phyloP scores from a whole-genome alignment of 257 asterid species.

The Solanum chiquidenum region DNA sequence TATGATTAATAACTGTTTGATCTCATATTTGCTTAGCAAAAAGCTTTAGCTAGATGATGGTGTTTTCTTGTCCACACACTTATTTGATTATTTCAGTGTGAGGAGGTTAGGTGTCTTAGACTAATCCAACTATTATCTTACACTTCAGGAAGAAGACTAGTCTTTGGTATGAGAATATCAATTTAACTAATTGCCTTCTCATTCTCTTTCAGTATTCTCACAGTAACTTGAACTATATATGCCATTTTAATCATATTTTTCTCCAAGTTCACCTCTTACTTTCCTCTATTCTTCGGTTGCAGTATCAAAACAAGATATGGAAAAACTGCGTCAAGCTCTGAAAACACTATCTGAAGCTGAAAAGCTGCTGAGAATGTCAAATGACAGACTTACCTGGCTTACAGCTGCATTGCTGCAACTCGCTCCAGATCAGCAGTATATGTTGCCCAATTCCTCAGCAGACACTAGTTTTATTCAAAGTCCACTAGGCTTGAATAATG shows the following conservation, averaged over 20 bases:
- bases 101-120: neutral
- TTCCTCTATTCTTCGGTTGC: constrained; percentile 10
- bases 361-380: constrained; percentile 87
- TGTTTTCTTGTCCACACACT: neutral
- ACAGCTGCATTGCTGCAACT: constrained; percentile 93
- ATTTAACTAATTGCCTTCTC: neutral
- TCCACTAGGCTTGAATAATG: constrained; percentile 35
- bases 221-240: neutral
- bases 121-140: neutral
- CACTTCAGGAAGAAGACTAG: neutral
- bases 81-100: neutral
- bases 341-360: constrained; percentile 94
- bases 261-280: neutral
- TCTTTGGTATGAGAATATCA: neutral
- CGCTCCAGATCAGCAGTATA: constrained; percentile 88
- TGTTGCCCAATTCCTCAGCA: constrained; percentile 57
- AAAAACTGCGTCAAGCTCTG: constrained; percentile 83
- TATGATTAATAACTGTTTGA: neutral
- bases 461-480: constrained; percentile 61
- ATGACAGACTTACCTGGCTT: constrained; percentile 85
- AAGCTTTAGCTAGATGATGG: neutral
- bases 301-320: constrained; percentile 89
- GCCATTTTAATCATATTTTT: neutral
- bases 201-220: neutral
- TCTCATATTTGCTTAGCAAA: neutral